These are phyloP conservation scores for Trichophyton equinum DNA, from an alignment of 2,329 filamentous ascomycete species.

Conservation along the genomic window DNA sequence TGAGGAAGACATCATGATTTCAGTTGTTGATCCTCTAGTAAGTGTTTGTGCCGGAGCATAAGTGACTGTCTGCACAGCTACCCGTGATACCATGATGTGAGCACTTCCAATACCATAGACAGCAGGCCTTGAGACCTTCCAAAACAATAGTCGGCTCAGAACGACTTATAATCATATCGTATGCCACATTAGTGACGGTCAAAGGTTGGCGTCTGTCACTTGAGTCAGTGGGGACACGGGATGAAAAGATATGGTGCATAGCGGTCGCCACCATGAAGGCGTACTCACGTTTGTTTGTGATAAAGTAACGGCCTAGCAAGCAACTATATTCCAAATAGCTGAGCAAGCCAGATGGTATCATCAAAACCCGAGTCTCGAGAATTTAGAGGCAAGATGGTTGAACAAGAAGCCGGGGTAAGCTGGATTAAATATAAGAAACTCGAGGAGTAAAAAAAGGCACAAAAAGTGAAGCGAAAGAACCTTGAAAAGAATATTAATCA, in stretches of 20 bases:
- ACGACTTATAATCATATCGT: slow-evolving; percentile 24
- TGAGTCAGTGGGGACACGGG: background rate
- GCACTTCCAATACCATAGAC: slow-evolving; percentile 7
- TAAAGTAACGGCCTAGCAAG: background rate
- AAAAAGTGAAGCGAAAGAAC: background rate
- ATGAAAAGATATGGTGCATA: background rate
- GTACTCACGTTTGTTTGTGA: background rate
- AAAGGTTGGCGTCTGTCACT: slow-evolving; percentile 5
- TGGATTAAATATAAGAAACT: background rate
- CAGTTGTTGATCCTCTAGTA: slow-evolving; percentile 17
- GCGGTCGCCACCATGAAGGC: slow-evolving; percentile 1
- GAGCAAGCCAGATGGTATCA: background rate
- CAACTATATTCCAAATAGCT: background rate
- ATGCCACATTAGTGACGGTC: slow-evolving; percentile 4
- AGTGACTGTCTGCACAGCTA: slow-evolving; percentile 21
- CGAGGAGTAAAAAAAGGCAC: background rate
- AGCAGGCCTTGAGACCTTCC: slow-evolving; percentile 19
- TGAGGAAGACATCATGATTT: slow-evolving; percentile 13
- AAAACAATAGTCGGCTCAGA: slow-evolving; percentile 16
- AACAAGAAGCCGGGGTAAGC: background rate
- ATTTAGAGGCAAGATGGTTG: background rate
- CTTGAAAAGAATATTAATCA: background rate
- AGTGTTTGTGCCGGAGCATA: slow-evolving; percentile 20
- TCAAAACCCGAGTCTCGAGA: background rate
- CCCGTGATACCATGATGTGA: slow-evolving; percentile 29